Conservation (phyloP, 1,284 basidiomycete genomes). For the Naganishia sp. region DNA sequence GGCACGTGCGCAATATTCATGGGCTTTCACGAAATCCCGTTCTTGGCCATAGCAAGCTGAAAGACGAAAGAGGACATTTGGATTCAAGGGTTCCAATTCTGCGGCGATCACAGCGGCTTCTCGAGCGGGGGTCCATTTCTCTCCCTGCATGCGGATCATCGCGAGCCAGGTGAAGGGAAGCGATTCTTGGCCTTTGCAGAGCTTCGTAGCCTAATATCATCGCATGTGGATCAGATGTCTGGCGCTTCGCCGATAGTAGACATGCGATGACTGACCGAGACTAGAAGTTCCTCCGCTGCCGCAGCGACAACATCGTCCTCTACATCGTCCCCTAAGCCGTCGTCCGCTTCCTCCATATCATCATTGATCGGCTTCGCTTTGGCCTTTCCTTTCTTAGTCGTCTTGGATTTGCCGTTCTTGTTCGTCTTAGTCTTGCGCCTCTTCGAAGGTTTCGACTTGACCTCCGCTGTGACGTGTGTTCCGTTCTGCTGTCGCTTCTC, state of each 20-base stretch:
- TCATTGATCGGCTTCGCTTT: not conserved
- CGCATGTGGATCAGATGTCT: not conserved
- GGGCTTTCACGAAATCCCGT: slow-evolving; percentile 9
- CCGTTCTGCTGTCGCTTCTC: slow-evolving; percentile 1
- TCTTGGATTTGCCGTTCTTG: not conserved
- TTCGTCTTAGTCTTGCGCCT: not conserved
- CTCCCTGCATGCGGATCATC: not conserved
- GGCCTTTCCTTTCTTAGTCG: not conserved
- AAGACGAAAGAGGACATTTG: not conserved
- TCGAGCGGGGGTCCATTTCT: not conserved
- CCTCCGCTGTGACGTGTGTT: not conserved
- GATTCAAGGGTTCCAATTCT: not conserved
- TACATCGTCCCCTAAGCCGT: not conserved
- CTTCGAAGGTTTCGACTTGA: not conserved
- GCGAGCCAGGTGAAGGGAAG: slow-evolving; percentile 10
- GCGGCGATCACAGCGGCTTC: not conserved
- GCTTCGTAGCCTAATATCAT: not conserved
- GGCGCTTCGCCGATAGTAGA: not conserved
- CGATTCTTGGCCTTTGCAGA: not conserved
- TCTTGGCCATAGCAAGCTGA: slow-evolving; percentile 4
- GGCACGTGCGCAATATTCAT: not conserved
- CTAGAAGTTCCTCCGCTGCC: not conserved
- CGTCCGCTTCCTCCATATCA: not conserved
- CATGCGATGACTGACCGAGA: not conserved
- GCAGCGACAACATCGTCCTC: not conserved